phyloP scores from a whole-genome alignment of 2,329 filamentous ascomycete species.

The Xylaria sp. region DNA sequence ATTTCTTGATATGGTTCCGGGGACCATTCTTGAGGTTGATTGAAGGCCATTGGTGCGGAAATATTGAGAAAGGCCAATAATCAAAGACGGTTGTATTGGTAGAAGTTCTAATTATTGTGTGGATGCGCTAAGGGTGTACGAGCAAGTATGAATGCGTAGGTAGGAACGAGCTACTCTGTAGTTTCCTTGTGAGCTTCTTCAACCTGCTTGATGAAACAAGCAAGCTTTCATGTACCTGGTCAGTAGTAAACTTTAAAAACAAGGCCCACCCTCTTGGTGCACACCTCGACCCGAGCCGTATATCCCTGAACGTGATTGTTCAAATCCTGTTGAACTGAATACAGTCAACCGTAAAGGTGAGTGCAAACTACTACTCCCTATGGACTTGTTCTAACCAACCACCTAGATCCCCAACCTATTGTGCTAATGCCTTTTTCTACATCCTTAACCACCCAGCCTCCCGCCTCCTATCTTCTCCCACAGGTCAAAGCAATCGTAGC shows the following conservation, averaged over 20 bases:
- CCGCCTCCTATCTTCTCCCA: too few relatives aligned
- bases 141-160: conserved; percentile 30
- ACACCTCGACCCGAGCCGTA: too few relatives aligned
- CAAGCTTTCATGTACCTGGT: conserved; percentile 32
- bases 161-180: conserved; percentile 31
- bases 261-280: too few relatives aligned
- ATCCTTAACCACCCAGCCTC: too few relatives aligned
- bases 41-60: conserved; percentile 34
- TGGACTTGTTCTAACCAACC: too few relatives aligned
- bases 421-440: too few relatives aligned
- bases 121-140: conserved; percentile 28
- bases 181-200: conserved; percentile 28
- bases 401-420: too few relatives aligned
- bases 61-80: conserved; percentile 34
- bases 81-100: conserved; percentile 35
- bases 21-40: conserved; percentile 34
- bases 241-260: conserved; percentile 34
- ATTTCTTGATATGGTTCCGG: conserved; percentile 37
- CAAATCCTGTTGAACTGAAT: too few relatives aligned
- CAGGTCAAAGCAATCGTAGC: too few relatives aligned
- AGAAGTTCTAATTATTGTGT: conserved; percentile 34
- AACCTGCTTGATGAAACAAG: conserved; percentile 34
- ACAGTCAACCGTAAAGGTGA: too few relatives aligned
- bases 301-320: too few relatives aligned
- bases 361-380: too few relatives aligned